These are phyloP conservation scores for Aspergillus sp. DNA, from an alignment of 2,329 filamentous ascomycete species.

Conservation along the genomic window DNA sequence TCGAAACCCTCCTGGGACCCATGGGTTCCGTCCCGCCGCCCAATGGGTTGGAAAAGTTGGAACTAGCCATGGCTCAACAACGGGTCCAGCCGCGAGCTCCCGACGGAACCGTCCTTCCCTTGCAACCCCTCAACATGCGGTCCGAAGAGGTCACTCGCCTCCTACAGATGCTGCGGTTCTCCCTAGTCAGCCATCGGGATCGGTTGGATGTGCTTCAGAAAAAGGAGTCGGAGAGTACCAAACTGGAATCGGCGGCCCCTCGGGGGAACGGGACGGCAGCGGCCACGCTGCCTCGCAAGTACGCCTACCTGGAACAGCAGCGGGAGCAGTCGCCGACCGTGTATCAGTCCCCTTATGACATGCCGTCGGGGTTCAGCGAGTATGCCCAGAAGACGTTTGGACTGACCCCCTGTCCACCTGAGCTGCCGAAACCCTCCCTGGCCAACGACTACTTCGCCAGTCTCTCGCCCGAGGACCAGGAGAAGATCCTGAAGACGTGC, in stretches of 20 bases:
- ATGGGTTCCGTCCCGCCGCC: constrained; percentile 39
- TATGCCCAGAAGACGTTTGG: constrained; percentile 40
- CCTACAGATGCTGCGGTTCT: constrained; percentile 44
- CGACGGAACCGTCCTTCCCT: constrained; percentile 37
- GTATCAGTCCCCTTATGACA: constrained; percentile 44
- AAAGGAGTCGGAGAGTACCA: constrained; percentile 34
- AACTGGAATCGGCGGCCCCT: constrained; percentile 31
- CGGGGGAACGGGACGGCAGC: constrained; percentile 23
- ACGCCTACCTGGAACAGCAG: constrained; percentile 40
- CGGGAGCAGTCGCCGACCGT: constrained; percentile 36
- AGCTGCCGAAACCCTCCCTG: constrained; percentile 37
- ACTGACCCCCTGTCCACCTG: constrained; percentile 31
- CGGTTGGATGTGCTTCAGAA: constrained; percentile 38
- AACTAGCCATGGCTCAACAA: constrained; percentile 44
- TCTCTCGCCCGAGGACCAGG: constrained; percentile 38
- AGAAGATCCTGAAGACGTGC: constrained; percentile 43
- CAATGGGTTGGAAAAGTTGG: constrained; percentile 42
- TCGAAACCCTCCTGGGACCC: constrained; percentile 41
- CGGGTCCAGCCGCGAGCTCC: constrained; percentile 38
- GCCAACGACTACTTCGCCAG: constrained; percentile 42
- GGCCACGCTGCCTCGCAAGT: constrained; percentile 35
- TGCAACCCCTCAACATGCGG: constrained; percentile 42
- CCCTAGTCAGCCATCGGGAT: constrained; percentile 39
- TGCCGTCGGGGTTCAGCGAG: constrained; percentile 41
- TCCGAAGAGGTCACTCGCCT: constrained; percentile 43